Conservation (phyloP, 768 basidiomycete genomes). For the Dictyophora rubrovolvata region DNA sequence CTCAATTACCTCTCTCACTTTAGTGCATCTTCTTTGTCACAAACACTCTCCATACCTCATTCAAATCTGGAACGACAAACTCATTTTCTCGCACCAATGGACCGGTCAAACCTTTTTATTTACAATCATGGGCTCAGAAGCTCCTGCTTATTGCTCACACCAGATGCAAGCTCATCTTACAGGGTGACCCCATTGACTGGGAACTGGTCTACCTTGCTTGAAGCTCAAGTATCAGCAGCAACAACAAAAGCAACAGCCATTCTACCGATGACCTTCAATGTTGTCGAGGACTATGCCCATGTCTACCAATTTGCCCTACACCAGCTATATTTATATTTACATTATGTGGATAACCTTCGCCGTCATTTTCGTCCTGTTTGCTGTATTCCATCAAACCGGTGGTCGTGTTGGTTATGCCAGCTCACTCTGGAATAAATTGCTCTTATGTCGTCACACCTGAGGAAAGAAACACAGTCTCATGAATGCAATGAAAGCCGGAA, state of each 20-base stretch:
- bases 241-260: background rate
- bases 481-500: conserved; percentile 22
- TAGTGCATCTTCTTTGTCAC: conserved; percentile 59
- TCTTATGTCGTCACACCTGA: conserved; percentile 46
- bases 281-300: background rate
- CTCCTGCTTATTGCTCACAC: background rate
- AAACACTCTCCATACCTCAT: conserved; percentile 47
- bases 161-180: background rate
- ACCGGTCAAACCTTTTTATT: conserved; percentile 41
- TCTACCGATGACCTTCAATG: background rate
- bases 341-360: conserved; percentile 18
- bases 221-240: background rate
- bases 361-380: conserved; percentile 8
- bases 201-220: background rate
- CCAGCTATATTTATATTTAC: conserved; percentile 14
- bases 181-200: background rate
- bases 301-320: background rate
- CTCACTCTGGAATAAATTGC: conserved; percentile 42
- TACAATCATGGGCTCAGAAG: background rate
- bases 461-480: conserved; percentile 34
- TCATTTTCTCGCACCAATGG: conserved; percentile 62
- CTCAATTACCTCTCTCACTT: conserved; percentile 54
- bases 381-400: conserved; percentile 11
- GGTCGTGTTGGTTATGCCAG: conserved; percentile 12
- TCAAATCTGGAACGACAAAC: conserved; percentile 63